phyloP scores from a whole-genome alignment of 768 basidiomycete genomes.

The Serendipita vermifera region DNA sequence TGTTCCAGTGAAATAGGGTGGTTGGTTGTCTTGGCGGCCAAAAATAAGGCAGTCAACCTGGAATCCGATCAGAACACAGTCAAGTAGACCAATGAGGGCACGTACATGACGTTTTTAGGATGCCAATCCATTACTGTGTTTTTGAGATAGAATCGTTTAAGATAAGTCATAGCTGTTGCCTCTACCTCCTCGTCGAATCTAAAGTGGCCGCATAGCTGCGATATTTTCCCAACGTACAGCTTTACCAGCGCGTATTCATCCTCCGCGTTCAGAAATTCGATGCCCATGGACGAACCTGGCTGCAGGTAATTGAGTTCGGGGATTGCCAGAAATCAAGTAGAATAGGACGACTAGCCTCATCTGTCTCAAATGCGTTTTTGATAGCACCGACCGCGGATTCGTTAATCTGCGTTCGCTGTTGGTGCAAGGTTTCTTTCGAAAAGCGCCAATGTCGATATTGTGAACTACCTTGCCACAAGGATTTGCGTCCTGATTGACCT shows the following conservation, averaged over 20 bases:
- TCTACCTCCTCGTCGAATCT: constrained; percentile 86
- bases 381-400: constrained; percentile 64
- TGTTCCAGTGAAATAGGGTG: constrained; percentile 76
- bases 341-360: constrained; percentile 43
- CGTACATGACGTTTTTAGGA: constrained; percentile 95
- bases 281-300: constrained; percentile 60
- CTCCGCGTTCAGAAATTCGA: constrained; percentile 60
- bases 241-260: constrained; percentile 86
- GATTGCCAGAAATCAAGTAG: neutral
- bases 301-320: constrained; percentile 21
- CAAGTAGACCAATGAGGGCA: constrained; percentile 12
- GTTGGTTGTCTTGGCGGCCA: constrained; percentile 97
- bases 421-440: constrained; percentile 49
- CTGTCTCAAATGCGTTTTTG: constrained; percentile 58
- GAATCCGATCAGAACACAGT: constrained; percentile 7
- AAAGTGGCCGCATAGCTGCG: constrained; percentile 71
- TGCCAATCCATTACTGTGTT: constrained; percentile 99
- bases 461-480: constrained; percentile 65
- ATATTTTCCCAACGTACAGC: constrained; percentile 77
- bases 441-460: constrained; percentile 85
- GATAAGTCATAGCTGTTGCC: constrained; percentile 79
- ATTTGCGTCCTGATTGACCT: constrained; percentile 2
- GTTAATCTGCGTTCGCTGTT: constrained; percentile 57
- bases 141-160: constrained; percentile 93
- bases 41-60: constrained; percentile 90